Evolutionary conservation across 331 rosid genomes (phyloP).

Genomic region (Malus hybrid): DNA sequence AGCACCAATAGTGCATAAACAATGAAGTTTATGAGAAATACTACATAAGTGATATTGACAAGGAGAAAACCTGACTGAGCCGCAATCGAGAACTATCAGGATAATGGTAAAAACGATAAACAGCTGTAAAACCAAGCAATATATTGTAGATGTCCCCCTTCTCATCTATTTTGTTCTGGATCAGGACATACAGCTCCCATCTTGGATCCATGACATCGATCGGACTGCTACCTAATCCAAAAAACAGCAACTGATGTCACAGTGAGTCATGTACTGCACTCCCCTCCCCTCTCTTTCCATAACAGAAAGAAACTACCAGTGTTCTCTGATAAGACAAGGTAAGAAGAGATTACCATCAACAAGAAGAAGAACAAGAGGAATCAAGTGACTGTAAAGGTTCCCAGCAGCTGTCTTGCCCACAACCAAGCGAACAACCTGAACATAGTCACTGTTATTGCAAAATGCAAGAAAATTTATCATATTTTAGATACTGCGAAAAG

Average conservation of each 20-base stretch:
- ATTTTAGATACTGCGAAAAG: not conserved
- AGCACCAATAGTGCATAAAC: not conserved
- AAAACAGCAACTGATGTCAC: slow-evolving; percentile 2
- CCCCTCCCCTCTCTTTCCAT: not conserved
- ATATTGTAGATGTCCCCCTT: slow-evolving; percentile 39
- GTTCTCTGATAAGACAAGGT: not conserved
- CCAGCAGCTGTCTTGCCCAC: slow-evolving; percentile 71
- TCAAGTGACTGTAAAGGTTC: slow-evolving; percentile 62
- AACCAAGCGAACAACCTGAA: slow-evolving; percentile 70
- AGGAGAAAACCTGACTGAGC: slow-evolving; percentile 63
- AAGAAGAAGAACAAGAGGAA: slow-evolving; percentile 85
- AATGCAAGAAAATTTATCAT: not conserved
- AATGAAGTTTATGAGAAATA: not conserved
- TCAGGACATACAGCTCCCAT: slow-evolving; percentile 81
- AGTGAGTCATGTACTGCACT: not conserved
- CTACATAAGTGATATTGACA: not conserved
- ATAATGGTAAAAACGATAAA: slow-evolving; percentile 86
- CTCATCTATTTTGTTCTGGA: slow-evolving; percentile 47
- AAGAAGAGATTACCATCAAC: slow-evolving; percentile 61
- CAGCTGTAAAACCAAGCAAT: slow-evolving; percentile 76
- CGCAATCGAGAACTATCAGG: slow-evolving; percentile 74
- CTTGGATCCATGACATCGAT: slow-evolving; percentile 71
- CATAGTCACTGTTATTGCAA: not conserved
- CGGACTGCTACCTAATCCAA: slow-evolving; percentile 72
- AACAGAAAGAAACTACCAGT: not conserved